phyloP scores from a whole-genome alignment of 306 rosid species.

The Castanea mollissima region DNA sequence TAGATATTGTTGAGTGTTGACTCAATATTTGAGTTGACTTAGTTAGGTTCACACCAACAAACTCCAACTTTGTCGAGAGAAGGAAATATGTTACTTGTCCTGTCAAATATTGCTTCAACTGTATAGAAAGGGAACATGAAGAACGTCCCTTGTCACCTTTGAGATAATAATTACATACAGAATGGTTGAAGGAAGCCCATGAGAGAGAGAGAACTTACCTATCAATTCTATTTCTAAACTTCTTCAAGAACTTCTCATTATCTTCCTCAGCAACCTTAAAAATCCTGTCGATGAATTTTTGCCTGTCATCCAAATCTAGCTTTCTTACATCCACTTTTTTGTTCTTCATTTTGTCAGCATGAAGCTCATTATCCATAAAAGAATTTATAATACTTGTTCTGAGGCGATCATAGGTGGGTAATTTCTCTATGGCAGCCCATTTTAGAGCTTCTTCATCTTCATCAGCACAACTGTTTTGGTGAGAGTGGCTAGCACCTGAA shows the following conservation, averaged over 20 bases:
- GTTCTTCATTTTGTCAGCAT: conserved; percentile 30
- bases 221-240: conserved; percentile 63
- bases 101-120: background rate
- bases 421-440: conserved; percentile 94
- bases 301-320: conserved; percentile 65
- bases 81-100: background rate
- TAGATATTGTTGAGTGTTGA: background rate
- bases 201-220: conserved; percentile 45
- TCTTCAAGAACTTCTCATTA: conserved; percentile 73
- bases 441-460: conserved; percentile 93
- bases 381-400: conserved; percentile 75
- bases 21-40: background rate
- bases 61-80: background rate
- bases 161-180: too few species aligned
- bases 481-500: conserved; percentile 45
- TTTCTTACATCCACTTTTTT: conserved; percentile 76
- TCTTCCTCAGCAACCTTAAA: conserved; percentile 92
- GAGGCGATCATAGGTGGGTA: conserved; percentile 79
- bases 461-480: conserved; percentile 41
- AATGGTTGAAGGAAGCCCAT: too few species aligned
- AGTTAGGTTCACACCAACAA: background rate
- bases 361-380: conserved; percentile 26
- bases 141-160: too few species aligned
- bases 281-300: conserved; percentile 64
- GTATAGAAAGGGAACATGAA: too few species aligned